Percentiles rank a stretch among this genome's conserved stretches.
phyloP scores from a whole-genome alignment of 495 filamentous ascomycete genomes.

The Schizothecium vesticola region DNA sequence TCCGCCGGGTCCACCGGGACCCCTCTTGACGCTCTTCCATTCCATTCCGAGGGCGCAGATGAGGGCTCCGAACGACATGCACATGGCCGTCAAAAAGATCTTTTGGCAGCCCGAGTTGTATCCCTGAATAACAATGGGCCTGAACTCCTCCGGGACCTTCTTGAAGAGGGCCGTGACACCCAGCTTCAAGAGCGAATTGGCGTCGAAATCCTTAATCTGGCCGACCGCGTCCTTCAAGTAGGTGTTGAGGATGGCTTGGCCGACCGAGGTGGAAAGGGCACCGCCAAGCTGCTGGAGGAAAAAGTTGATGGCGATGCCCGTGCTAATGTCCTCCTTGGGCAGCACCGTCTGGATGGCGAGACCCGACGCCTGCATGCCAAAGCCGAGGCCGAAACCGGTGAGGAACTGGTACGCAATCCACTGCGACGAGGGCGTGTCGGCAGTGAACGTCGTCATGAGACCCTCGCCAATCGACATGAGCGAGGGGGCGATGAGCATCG shows the following conservation, averaged over 20 bases:
- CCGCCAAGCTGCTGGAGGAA: conserved; percentile 63
- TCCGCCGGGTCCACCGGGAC: conserved; percentile 13
- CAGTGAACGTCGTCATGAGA: conserved; percentile 59
- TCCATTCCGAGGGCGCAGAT: conserved; percentile 52
- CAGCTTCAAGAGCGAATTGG: conserved; percentile 44
- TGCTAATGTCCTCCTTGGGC: conserved; percentile 50
- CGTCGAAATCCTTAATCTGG: conserved; percentile 41
- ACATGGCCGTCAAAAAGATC: conserved; percentile 50
- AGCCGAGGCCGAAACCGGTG: conserved; percentile 64
- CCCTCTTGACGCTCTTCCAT: conserved; percentile 56
- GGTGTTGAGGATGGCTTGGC: conserved; percentile 59
- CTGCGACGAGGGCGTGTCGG: conserved; percentile 43
- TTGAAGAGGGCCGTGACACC: conserved; percentile 54
- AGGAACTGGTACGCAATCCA: conserved; percentile 74
- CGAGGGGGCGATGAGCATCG: conserved; percentile 51
- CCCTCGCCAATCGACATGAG: conserved; percentile 64
- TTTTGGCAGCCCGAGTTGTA: conserved; percentile 55
- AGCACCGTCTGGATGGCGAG: conserved; percentile 63
- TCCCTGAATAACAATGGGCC: conserved; percentile 37
- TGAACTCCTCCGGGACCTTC: conserved; percentile 39
- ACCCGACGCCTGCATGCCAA: conserved; percentile 64
- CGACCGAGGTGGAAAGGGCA: conserved; percentile 60
- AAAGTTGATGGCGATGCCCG: conserved; percentile 59
- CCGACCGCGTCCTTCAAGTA: conserved; percentile 46
- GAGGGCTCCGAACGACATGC: conserved; percentile 48